Evolutionary conservation across 352 stramenopile species (phyloP).

Genomic region (Phytophthora uliginosa): DNA sequence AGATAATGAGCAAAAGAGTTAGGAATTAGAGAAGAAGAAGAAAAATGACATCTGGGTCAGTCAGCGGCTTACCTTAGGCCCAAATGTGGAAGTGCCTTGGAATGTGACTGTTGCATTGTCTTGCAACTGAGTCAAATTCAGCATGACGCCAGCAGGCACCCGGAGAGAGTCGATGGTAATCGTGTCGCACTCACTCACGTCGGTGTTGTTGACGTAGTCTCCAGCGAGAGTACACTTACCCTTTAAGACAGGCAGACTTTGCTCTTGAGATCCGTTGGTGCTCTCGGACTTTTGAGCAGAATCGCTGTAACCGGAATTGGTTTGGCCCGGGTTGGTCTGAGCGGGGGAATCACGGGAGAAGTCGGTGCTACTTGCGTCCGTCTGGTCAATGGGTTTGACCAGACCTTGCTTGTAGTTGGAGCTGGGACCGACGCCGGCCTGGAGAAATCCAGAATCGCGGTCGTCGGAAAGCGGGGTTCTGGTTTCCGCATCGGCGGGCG

Average conservation of each 20-base stretch:
- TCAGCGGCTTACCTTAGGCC: background rate
- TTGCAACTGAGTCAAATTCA: background rate
- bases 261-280: background rate
- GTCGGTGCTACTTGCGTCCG: background rate
- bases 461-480: too few species aligned
- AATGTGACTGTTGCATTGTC: background rate
- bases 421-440: background rate
- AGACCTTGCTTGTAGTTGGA: background rate
- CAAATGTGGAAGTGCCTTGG: constrained; percentile 1
- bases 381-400: background rate
- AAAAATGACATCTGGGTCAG: background rate
- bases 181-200: background rate
- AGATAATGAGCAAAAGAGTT: background rate
- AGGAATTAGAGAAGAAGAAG: background rate
- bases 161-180: background rate
- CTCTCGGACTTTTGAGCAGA: too few species aligned
- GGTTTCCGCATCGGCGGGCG: background rate
- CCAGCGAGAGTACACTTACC: background rate
- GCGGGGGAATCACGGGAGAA: too few species aligned
- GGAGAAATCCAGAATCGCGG: too few species aligned
- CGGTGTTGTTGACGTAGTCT: background rate
- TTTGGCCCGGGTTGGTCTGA: background rate
- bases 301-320: too few species aligned
- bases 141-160: background rate
- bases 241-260: background rate